Evolutionary conservation across 352 stramenopile species (phyloP).

Genomic region (Plasmopara muralis): DNA sequence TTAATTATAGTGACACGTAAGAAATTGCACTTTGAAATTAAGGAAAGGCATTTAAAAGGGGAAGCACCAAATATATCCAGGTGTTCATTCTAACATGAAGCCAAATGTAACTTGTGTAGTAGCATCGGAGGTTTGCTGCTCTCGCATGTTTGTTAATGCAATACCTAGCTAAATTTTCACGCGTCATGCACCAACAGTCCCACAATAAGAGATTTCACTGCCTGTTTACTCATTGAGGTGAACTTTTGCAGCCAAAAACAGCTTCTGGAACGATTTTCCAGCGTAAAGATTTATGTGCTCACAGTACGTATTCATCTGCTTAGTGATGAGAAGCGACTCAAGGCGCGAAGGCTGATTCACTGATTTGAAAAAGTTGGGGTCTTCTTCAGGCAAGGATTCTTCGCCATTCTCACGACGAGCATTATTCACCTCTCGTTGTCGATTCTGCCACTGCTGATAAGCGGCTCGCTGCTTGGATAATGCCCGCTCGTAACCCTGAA

Average conservation of each 20-base stretch:
- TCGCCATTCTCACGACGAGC: slow-evolving; percentile 68
- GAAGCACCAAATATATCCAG: too few species aligned
- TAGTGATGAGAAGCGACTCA: slow-evolving; percentile 85
- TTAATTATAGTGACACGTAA: too few species aligned
- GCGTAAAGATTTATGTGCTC: slow-evolving; percentile 89
- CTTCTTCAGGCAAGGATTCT: slow-evolving; percentile 69
- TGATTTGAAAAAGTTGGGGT: slow-evolving; percentile 83
- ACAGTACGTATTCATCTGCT: slow-evolving; percentile 92
- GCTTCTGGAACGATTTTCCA: slow-evolving; percentile 88
- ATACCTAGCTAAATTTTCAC: too few species aligned
- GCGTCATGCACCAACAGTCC: too few species aligned
- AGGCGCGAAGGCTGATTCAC: slow-evolving; percentile 83
- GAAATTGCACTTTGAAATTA: too few species aligned
- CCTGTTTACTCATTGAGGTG: slow-evolving; percentile 62
- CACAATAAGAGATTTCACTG: too few species aligned
- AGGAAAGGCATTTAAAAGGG: too few species aligned
- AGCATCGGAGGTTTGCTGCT: too few species aligned
- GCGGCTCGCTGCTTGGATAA: slow-evolving; percentile 78
- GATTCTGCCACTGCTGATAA: slow-evolving; percentile 82
- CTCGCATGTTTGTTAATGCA: too few species aligned
- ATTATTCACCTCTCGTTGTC: slow-evolving; percentile 89
- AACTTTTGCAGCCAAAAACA: slow-evolving; percentile 86
- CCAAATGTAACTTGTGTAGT: too few species aligned
- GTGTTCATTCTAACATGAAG: too few species aligned
- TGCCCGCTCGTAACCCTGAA: slow-evolving; percentile 84